phyloP scores from a whole-genome alignment of 2,329 filamentous ascomycete species.

The Aspergillus carbonarius region DNA sequence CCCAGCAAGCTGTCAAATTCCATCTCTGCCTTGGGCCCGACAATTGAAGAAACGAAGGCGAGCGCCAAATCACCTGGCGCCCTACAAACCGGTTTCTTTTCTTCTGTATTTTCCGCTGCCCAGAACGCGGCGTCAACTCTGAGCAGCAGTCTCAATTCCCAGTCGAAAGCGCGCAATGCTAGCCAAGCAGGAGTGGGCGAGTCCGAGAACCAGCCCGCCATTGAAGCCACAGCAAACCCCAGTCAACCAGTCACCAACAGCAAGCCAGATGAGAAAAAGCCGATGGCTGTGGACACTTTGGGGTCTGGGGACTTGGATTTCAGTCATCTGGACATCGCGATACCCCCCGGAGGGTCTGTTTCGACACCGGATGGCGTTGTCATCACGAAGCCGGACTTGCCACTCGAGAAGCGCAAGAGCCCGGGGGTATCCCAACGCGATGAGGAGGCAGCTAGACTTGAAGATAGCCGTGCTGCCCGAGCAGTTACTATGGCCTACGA shows the following conservation, averaged over 20 bases:
- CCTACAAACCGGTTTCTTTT: slow-evolving; percentile 73
- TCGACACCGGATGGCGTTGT: slow-evolving; percentile 41
- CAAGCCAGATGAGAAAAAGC: slow-evolving; percentile 55
- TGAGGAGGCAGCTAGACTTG: slow-evolving; percentile 55
- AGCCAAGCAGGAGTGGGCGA: slow-evolving; percentile 33
- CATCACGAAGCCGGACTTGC: slow-evolving; percentile 35
- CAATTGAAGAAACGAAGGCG: slow-evolving; percentile 61
- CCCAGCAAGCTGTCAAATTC: slow-evolving; percentile 88
- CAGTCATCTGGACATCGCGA: slow-evolving; percentile 75
- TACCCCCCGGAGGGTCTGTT: slow-evolving; percentile 33
- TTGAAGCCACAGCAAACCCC: slow-evolving; percentile 27
- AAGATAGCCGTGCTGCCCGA: slow-evolving; percentile 59
- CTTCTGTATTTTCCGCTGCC: slow-evolving; percentile 85
- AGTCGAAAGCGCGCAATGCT: slow-evolving; percentile 45
- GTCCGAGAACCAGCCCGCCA: slow-evolving; percentile 28
- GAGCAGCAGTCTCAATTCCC: slow-evolving; percentile 59
- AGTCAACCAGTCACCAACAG: slow-evolving; percentile 21
- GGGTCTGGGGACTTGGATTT: slow-evolving; percentile 86
- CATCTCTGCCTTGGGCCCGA: slow-evolving; percentile 69
- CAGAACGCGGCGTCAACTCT: slow-evolving; percentile 88
- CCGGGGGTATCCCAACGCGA: slow-evolving; percentile 44
- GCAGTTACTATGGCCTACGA: slow-evolving; percentile 63
- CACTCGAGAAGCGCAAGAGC: slow-evolving; percentile 36
- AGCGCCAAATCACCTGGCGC: slow-evolving; percentile 57
- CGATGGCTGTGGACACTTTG: slow-evolving; percentile 81